Base-by-base conservation (phyloP, 2,329 filamentous ascomycete species). In the Aspergillus sp. region DNA sequence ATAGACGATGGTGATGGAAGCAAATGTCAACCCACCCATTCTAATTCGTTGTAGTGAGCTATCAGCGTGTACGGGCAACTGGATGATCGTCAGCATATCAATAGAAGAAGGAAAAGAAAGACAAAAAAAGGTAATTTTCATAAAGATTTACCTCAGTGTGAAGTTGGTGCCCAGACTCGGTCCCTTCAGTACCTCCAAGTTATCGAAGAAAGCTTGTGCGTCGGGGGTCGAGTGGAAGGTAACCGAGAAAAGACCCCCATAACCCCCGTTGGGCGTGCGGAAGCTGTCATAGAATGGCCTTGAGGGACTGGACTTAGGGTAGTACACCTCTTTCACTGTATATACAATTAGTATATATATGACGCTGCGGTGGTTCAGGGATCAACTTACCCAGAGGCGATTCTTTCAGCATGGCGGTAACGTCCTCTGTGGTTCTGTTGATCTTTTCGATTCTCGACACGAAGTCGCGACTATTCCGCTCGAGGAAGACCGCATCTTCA, bases 141-240 rank as follows among this genome's bases (percentile, higher is more conserved):
- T 19, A 19, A 19, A 19, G 19, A 2, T 19, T 19, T 48, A 76
- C 74, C 72, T 85, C 34, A 98, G 73, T 0, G 93, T 97, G 64
- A 98, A 98, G 67, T 98, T 98, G 0, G 93, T 97, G 2, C 93
- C 93, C 43, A 98, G 73, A 67, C 89, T 96, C 0, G 93, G 93
- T 0, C 93, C 93, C 67, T 98, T 98, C 35, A 88, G 83, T 1
- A 89, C 93, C 52, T 94, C 82, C 10, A 98, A 72, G 8, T 79
- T 77, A 67, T 98, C 89, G 67, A 85, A 96, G 65, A 97, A 96
- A 1, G 80, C 78, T 45, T 88, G 73, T 0, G 91, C 87, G 52
- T 90, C 82, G 29, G 76, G 73, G 47, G 77, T 80, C 1, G 75
- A 75, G 56, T 86, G 72, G 60, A 97, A 94, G 0, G 85, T 88